Evolutionary conservation across 257 asterid species (phyloP).

Genomic region (Solanum paucissectum): DNA sequence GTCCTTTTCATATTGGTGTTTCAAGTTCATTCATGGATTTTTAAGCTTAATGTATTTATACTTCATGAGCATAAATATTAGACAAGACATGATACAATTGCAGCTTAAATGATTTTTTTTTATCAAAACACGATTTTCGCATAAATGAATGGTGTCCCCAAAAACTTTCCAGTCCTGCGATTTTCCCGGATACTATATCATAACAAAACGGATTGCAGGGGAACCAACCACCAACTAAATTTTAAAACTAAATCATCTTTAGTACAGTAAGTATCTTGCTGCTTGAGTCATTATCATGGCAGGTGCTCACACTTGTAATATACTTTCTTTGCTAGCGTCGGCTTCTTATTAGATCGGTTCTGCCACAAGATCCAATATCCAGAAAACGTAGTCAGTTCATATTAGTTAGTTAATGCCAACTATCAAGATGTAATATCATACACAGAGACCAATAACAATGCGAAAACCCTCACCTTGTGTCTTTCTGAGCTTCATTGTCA

Average conservation of each 20-base stretch:
- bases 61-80: neutral
- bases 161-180: no score
- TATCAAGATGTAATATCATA: neutral
- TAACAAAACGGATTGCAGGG: neutral
- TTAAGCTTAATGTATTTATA: neutral
- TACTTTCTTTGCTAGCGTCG: slow-evolving; percentile 2
- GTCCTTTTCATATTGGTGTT: neutral
- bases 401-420: neutral
- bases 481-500: slow-evolving; percentile 48
- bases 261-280: neutral
- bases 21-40: neutral
- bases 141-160: no score
- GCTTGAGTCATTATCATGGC: neutral
- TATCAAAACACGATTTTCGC: neutral
- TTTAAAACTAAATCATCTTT: neutral
- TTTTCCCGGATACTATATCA: no score
- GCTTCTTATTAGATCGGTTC: neutral
- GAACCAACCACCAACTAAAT: neutral
- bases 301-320: slow-evolving; percentile 3
- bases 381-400: neutral
- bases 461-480: slow-evolving; percentile 43
- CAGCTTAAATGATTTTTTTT: neutral
- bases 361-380: neutral
- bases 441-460: neutral
- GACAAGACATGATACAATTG: neutral